Evolutionary conservation across 257 asterid species (phyloP), one percentile per base, ranked within the genome.

Genomic region (Scutellaria barbata): DNA sequence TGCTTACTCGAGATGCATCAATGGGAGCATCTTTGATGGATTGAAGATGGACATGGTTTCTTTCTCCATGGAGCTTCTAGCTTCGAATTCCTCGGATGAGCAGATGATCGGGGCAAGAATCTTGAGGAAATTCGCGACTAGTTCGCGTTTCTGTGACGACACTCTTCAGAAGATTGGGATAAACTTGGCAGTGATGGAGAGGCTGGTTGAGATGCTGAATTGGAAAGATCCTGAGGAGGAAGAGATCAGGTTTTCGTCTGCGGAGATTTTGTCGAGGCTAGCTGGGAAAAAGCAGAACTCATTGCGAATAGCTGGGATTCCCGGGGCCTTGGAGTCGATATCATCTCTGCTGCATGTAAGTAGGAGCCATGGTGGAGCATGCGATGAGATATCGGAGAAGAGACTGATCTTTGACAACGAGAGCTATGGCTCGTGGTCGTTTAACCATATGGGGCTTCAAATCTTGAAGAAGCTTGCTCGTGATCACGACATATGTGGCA

Each of bases 151-250:
- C 48, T 76, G 86, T 8, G 87, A 84, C 0, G 96, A 94, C 62
- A 91, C 97, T 0, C 82, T 94, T n/a, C 95, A 94, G 80, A 91
- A 94, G 74, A 91, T 95, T 2, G 99, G 99, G 14, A 85, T 89
- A 48, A 86, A 79, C 40, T 42, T 92, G 12, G n/a, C 77, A 0
- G 95, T 87, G 18, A 89, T 89, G 82, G 96, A 88, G 43, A 83
- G 99, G 74, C 50, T 95, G 10, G 89, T 91, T 14, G 99, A 94
- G 47, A 94, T 91, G 95, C 55, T 94, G 81, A 94, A 91, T 81
- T 92, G 99, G 99, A 95, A 92, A 40, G 96, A 89, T 55, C 76
- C 60, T 8, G 87, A 83, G 53, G 97, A 89, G 72, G 96, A 92
- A 60, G 95, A 88, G 82, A 86, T 95, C 14, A 77, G 99, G 58